These are phyloP conservation scores for Neohortaea acidophila DNA, from an alignment of 495 filamentous ascomycete species.

Conservation along the genomic window DNA sequence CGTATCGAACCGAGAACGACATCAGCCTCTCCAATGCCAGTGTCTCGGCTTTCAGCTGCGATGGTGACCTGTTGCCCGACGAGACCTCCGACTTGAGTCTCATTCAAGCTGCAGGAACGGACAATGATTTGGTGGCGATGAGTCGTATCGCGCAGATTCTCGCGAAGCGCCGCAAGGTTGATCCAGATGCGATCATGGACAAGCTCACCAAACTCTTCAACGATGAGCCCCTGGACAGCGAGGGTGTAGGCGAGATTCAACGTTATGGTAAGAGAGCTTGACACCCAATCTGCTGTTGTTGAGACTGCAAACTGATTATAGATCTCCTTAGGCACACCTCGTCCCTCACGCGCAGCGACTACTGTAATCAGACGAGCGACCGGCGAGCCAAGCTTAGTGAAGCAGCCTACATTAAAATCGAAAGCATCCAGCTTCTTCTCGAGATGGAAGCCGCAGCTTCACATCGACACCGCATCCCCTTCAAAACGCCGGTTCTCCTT, in stretches of 20 bases:
- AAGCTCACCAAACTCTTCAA: conserved; percentile 13
- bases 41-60: conserved; percentile 21
- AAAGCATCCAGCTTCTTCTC: conserved; percentile 15
- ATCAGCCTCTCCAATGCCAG: conserved; percentile 6
- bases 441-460: conserved; percentile 3
- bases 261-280: too few relatives aligned
- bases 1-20: neutral
- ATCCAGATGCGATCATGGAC: conserved; percentile 7
- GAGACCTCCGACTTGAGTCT: conserved; percentile 11
- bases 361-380: too few relatives aligned
- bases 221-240: neutral
- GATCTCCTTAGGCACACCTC: too few relatives aligned
- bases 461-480: neutral
- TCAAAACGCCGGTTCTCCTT: conserved; percentile 19
- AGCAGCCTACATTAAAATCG: conserved; percentile 9
- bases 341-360: too few relatives aligned
- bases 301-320: too few relatives aligned
- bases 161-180: conserved; percentile 13
- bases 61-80: conserved; percentile 23
- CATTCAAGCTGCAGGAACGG: conserved; percentile 2
- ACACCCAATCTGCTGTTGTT: too few relatives aligned
- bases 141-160: conserved; percentile 11
- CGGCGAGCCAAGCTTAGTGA: neutral
- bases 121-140: conserved; percentile 14
- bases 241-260: neutral